A percentile compares a stretch with the other conserved stretches of the same genome.
phyloP scores from a whole-genome alignment of 768 basidiomycete genomes.

The Hygrophoropsis aurantiaca region DNA sequence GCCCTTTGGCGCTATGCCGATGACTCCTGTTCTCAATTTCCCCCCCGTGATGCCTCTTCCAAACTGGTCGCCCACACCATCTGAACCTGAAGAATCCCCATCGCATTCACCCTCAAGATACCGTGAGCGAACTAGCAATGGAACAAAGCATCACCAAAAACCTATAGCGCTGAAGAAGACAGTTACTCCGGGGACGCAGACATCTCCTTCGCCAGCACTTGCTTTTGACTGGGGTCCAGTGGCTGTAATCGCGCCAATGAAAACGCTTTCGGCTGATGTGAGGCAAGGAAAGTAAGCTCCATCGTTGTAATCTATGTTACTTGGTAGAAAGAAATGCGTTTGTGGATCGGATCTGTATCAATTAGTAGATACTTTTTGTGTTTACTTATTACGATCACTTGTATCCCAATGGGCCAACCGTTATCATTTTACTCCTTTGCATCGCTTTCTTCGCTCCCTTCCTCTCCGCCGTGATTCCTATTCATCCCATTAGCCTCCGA shows the following conservation, averaged over 20 bases:
- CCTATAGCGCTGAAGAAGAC: conserved; percentile 32
- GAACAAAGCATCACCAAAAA: conserved; percentile 33
- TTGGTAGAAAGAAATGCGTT: conserved; percentile 1
- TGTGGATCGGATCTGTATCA: too few relatives aligned
- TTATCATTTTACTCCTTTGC: conserved; percentile 9
- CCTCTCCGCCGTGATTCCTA: conserved; percentile 9
- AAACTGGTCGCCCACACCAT: conserved; percentile 21
- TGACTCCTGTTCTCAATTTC: conserved; percentile 21
- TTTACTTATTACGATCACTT: neutral
- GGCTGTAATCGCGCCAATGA: conserved; percentile 10
- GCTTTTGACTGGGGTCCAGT: conserved; percentile 22
- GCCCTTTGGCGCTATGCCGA: conserved; percentile 10
- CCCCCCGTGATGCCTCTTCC: conserved; percentile 15
- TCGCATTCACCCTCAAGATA: neutral
- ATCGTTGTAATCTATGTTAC: too few relatives aligned
- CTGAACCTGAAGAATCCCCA: conserved; percentile 13
- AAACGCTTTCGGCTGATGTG: conserved; percentile 14
- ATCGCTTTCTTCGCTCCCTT: conserved; percentile 15
- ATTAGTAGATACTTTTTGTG: neutral
- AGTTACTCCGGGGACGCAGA: too few relatives aligned
- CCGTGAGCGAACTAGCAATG: conserved; percentile 13
- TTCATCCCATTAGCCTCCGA: conserved; percentile 11
- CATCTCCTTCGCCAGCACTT: neutral
- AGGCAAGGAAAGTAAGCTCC: neutral
- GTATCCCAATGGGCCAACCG: neutral